Evolutionary conservation across 805 yeast species (phyloP), one percentile per base, ranked within the genome.

Genomic region (Spathaspora arborariae): DNA sequence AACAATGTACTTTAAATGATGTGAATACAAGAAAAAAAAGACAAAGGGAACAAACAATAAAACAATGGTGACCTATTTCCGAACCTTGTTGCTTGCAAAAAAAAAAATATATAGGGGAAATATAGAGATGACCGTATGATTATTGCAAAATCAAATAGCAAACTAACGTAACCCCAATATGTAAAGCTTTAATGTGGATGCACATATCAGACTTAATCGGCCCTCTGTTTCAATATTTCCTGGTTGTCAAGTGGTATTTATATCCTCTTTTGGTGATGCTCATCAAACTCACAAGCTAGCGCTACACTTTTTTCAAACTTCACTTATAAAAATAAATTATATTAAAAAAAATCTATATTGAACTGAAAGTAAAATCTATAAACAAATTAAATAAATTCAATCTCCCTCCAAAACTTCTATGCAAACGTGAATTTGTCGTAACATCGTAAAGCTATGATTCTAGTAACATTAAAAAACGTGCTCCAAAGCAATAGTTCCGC

Each of bases 401-500:
- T 13, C 35, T 30, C 33, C 11, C 10, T 13, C 35, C n/a, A n/a
- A 24, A 5, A 24, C 5, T 24, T 30, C 18, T 30, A 30, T 30
- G 35, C 35, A 30, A 30, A 30, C 35, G 35, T 30, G 18, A 30
- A 13, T n/a, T 15, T 30, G 35, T 30, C 35, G 35, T 30, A 30
- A 30, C 35, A 9, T 30, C 35, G 18, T 30, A 8, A 30, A 30
- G n/a, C 8, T 24, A 9, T 9, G 11, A 4, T 13, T 13, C 18
- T 30, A 30, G 35, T 3, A 8, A 6, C 20, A 36, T 20, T 38
- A 43, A 19, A 43, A 43, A 4, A 43, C 41, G 15, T 27, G 41
- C 8, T 44, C 46, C 18, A 44, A 44, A 4, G 42, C 20, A 20
- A 44, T 21, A 11, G 19, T 18, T 24, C 39, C 47, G 21, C 39